A percentile compares a stretch with the other conserved stretches of the same genome.
Evolutionary conservation across 352 stramenopile species (phyloP).

Genomic region (Globisporangium uncinulatum): DNA sequence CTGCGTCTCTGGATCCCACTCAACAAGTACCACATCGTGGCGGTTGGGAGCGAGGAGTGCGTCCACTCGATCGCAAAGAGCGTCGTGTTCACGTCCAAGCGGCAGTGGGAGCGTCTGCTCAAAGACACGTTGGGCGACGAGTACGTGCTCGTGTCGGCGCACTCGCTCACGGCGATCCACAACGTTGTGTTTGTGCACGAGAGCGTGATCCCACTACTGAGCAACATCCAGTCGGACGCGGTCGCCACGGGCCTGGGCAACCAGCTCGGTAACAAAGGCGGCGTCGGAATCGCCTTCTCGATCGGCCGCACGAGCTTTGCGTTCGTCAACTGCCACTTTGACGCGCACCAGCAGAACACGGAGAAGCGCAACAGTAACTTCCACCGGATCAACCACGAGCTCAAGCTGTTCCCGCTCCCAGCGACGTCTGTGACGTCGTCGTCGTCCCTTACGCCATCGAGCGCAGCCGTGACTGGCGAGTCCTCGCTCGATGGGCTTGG

Average conservation of each 20-base stretch:
- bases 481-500: conserved; percentile 22
- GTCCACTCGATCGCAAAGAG: conserved; percentile 90
- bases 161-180: conserved; percentile 92
- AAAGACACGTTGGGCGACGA: conserved; percentile 54
- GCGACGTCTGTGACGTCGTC: background rate
- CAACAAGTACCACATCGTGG: conserved; percentile 86
- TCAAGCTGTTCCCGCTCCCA: conserved; percentile 28
- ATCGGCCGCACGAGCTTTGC: conserved; percentile 81
- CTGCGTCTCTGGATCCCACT: conserved; percentile 61
- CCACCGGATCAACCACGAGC: conserved; percentile 74
- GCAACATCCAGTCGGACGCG: conserved; percentile 84
- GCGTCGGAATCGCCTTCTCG: conserved; percentile 87
- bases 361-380: conserved; percentile 91
- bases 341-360: conserved; percentile 88
- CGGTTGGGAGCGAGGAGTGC: conserved; percentile 91
- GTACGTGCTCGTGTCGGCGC: conserved; percentile 87
- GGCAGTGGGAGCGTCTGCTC: conserved; percentile 74
- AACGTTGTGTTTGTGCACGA: conserved; percentile 92
- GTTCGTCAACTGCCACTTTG: conserved; percentile 93
- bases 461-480: conserved; percentile 1
- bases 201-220: conserved; percentile 73
- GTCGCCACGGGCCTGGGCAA: conserved; percentile 93
- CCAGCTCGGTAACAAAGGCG: conserved; percentile 95
- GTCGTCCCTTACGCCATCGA: background rate
- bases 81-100: conserved; percentile 90